Conservation (phyloP, 371 early-diverging fungal genomes). For the Chytridiales sp. region DNA sequence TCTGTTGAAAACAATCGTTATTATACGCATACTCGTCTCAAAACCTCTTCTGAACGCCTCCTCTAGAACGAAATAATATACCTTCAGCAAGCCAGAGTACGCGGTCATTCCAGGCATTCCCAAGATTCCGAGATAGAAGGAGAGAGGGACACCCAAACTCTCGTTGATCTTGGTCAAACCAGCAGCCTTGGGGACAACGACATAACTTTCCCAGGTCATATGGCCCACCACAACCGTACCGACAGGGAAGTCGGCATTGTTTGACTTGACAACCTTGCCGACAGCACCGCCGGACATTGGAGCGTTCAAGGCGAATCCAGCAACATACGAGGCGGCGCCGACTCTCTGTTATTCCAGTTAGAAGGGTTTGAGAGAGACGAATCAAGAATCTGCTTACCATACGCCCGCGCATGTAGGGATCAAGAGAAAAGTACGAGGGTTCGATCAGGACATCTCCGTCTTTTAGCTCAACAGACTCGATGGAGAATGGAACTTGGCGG, state of each 20-base stretch:
- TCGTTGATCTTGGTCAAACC: constrained; percentile 32
- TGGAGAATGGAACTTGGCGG: constrained; percentile 45
- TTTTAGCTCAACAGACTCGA: constrained; percentile 44
- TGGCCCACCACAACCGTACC: constrained; percentile 63
- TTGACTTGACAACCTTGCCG: constrained; percentile 61
- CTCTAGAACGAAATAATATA: too few species aligned
- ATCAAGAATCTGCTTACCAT: constrained; percentile 44
- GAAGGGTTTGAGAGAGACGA: constrained; percentile 2
- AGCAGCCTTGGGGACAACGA: constrained; percentile 32
- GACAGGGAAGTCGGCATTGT: constrained; percentile 53
- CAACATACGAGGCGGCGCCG: constrained; percentile 44
- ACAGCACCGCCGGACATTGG: constrained; percentile 62
- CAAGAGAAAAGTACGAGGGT: constrained; percentile 53
- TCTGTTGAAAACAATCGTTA: too few species aligned
- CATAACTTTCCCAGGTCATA: constrained; percentile 59
- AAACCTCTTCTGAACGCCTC: too few species aligned
- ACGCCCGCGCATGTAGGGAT: constrained; percentile 61
- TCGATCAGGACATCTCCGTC: constrained; percentile 61
- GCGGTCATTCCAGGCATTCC: constrained; percentile 68
- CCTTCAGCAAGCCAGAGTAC: constrained; percentile 59
- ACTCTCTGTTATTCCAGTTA: constrained; percentile 5
- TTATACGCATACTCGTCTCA: too few species aligned
- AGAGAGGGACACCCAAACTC: constrained; percentile 32
- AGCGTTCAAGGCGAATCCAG: constrained; percentile 56
- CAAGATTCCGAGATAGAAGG: constrained; percentile 46